phyloP scores from a whole-genome alignment of 768 basidiomycete genomes.

The Trametes punicea region DNA sequence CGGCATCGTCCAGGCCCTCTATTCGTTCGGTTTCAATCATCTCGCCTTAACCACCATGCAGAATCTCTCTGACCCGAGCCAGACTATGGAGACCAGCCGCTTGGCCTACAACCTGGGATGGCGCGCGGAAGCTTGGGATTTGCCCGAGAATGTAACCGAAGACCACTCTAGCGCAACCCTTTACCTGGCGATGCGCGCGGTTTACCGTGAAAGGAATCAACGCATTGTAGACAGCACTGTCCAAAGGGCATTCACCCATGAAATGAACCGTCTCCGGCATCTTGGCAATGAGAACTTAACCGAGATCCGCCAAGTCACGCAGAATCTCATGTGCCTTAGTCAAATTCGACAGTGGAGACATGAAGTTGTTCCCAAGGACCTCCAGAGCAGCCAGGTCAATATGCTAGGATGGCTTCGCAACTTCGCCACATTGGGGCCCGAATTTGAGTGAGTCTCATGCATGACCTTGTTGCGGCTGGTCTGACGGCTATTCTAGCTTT shows the following conservation, averaged over 20 bases:
- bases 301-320: constrained; percentile 65
- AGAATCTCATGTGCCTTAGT: constrained; percentile 75
- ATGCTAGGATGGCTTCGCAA: constrained; percentile 37
- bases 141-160: constrained; percentile 58
- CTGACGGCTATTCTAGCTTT: constrained; percentile 49
- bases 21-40: constrained; percentile 85
- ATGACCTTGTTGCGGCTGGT: neutral
- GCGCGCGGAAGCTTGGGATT: constrained; percentile 94
- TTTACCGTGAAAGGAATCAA: constrained; percentile 74
- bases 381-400: constrained; percentile 34
- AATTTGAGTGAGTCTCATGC: constrained; percentile 58
- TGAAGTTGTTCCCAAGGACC: constrained; percentile 32
- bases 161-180: constrained; percentile 54
- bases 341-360: constrained; percentile 70
- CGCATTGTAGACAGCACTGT: constrained; percentile 46
- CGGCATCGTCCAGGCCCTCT: constrained; percentile 76
- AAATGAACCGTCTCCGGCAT: constrained; percentile 59
- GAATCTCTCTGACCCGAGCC: neutral
- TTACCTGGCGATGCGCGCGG: constrained; percentile 75
- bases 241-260: constrained; percentile 48
- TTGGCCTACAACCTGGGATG: constrained; percentile 79
- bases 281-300: constrained; percentile 79
- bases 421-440: constrained; percentile 46
- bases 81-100: constrained; percentile 27
- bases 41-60: constrained; percentile 66